Conservation (phyloP, 257 asterid genomes). For the Fraxinus quadrangulata region DNA sequence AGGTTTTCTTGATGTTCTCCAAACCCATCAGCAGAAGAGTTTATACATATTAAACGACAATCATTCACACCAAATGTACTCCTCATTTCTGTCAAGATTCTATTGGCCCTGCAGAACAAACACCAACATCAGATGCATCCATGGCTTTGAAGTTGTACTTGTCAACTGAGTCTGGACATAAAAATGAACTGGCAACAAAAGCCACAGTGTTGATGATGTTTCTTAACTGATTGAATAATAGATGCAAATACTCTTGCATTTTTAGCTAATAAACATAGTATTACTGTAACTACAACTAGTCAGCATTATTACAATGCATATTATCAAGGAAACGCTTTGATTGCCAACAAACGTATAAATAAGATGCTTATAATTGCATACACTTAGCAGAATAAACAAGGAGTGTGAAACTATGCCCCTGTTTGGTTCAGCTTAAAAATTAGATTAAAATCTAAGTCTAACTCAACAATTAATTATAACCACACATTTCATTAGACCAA, state of each 20-base stretch:
- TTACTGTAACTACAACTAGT: conserved; percentile 17
- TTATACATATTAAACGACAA: conserved; percentile 79
- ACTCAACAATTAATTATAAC: neutral
- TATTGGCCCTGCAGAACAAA: conserved; percentile 62
- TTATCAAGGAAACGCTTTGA: neutral
- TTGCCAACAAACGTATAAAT: neutral
- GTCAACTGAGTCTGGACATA: conserved; percentile 23
- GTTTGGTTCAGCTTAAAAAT: neutral
- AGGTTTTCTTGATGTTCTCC: conserved; percentile 63
- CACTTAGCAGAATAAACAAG: neutral
- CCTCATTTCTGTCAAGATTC: conserved; percentile 76
- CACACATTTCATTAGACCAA: neutral
- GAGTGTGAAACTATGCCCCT: neutral
- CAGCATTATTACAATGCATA: neutral
- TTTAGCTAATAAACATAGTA: conserved; percentile 1
- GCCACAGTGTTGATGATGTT: conserved; percentile 7
- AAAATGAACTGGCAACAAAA: conserved; percentile 17
- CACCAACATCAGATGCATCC: conserved; percentile 18
- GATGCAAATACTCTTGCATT: conserved; percentile 3
- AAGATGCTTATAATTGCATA: neutral
- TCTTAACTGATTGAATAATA: conserved; percentile 10
- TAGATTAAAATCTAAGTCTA: too few relatives aligned
- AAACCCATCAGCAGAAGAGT: conserved; percentile 66
- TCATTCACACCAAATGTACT: conserved; percentile 80
- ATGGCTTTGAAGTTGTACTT: conserved; percentile 21